Evolutionary conservation across 768 basidiomycete species (phyloP).

Genomic region (Tricholoma sp.): DNA sequence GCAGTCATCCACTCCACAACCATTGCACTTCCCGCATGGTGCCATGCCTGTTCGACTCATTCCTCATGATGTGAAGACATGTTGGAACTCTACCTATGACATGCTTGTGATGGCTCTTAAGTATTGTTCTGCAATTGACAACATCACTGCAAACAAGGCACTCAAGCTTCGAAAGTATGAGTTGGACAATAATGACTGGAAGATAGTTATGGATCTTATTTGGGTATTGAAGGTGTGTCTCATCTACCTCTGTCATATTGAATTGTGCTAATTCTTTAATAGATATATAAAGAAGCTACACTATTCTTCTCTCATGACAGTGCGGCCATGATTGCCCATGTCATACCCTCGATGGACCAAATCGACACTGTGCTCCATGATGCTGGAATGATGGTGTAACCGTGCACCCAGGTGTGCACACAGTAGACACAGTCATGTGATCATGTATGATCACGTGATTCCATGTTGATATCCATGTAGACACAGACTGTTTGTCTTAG

Average conservation of each 20-base stretch:
- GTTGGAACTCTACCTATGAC: conserved; percentile 13
- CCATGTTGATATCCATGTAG: too few relatives aligned
- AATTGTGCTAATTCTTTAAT: neutral
- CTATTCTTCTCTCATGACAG: conserved; percentile 21
- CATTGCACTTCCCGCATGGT: neutral
- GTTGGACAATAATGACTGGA: conserved; percentile 23
- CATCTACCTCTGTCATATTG: too few relatives aligned
- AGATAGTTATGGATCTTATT: conserved; percentile 18
- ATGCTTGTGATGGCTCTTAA: conserved; percentile 25
- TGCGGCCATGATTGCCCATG: conserved; percentile 19
- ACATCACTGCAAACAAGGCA: conserved; percentile 15
- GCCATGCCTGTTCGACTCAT: neutral
- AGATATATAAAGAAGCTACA: conserved; percentile 30
- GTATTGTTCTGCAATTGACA: conserved; percentile 19
- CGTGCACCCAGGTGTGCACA: too few relatives aligned
- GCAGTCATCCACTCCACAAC: neutral
- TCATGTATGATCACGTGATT: too few relatives aligned
- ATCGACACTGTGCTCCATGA: too few relatives aligned
- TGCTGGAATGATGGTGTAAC: too few relatives aligned
- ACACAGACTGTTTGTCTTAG: too few relatives aligned
- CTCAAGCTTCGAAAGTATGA: conserved; percentile 12
- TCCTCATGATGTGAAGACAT: neutral
- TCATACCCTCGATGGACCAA: conserved; percentile 37
- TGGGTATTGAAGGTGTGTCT: conserved; percentile 22
- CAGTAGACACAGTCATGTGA: too few relatives aligned